Evolutionary conservation across 495 filamentous ascomycete species (phyloP).

Genomic region (Copromyces sp.): DNA sequence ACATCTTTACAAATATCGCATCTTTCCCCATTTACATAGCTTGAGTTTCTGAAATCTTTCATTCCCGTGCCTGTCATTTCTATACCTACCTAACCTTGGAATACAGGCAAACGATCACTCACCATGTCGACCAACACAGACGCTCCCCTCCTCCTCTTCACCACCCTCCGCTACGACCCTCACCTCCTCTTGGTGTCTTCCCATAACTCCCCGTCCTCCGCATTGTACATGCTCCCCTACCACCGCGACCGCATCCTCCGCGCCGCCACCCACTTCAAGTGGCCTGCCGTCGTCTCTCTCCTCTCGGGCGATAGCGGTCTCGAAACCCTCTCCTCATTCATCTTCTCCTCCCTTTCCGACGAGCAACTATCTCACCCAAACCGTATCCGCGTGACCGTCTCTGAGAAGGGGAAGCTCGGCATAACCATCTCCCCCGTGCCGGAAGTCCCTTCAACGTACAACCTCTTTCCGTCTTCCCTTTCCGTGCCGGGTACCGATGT

Average conservation of each 20-base stretch:
- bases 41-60: not conserved
- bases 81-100: not conserved
- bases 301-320: constrained; percentile 38
- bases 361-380: constrained; percentile 16
- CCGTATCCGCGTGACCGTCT: constrained; percentile 46
- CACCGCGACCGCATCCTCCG: constrained; percentile 71
- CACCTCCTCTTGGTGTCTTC: constrained; percentile 10
- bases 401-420: constrained; percentile 35
- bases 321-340: constrained; percentile 14
- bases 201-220: constrained; percentile 41
- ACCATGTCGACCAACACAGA: constrained; percentile 8
- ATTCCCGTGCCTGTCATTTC: not conserved
- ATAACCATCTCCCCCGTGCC: constrained; percentile 42
- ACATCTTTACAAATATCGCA: not conserved
- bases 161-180: constrained; percentile 69
- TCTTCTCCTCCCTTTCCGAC: constrained; percentile 11
- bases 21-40: not conserved
- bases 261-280: constrained; percentile 61
- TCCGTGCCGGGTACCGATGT: not conserved
- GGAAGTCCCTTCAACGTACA: constrained; percentile 21
- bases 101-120: not conserved
- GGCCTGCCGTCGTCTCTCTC: constrained; percentile 33
- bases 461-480: constrained; percentile 11
- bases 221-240: constrained; percentile 74
- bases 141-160: constrained; percentile 49